Evolutionary conservation across 768 basidiomycete species (phyloP).

Genomic region (Cubamyces lactineus): DNA sequence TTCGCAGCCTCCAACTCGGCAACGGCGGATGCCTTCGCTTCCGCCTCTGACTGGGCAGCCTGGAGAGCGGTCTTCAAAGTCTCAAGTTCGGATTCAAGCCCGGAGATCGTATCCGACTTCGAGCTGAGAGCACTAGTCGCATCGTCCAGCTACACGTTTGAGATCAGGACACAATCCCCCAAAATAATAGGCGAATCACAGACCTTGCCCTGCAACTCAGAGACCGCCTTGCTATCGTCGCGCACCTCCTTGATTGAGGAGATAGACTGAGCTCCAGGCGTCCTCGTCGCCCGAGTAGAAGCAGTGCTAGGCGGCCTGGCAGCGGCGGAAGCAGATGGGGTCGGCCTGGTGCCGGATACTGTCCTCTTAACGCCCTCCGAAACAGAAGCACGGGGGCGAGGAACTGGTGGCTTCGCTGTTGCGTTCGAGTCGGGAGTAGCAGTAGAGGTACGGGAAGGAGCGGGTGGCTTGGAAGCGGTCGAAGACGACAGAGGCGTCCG

Average conservation of each 20-base stretch:
- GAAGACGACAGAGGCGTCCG: conserved; percentile 34
- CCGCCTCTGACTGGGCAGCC: conserved; percentile 47
- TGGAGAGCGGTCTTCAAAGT: conserved; percentile 55
- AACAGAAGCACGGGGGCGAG: conserved; percentile 63
- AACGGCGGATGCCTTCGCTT: conserved; percentile 48
- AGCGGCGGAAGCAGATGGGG: conserved; percentile 35
- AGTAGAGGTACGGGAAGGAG: conserved; percentile 17
- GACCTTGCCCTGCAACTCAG: conserved; percentile 66
- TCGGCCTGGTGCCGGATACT: conserved; percentile 43
- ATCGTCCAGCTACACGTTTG: conserved; percentile 56
- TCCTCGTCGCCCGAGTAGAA: conserved; percentile 42
- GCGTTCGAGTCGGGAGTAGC: conserved; percentile 28
- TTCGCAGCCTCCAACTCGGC: conserved; percentile 55
- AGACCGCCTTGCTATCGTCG: conserved; percentile 59
- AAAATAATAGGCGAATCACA: conserved; percentile 12
- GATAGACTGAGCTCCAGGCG: conserved; percentile 60
- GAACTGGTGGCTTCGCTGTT: conserved; percentile 23
- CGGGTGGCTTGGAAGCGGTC: conserved; percentile 23
- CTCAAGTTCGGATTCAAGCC: conserved; percentile 57
- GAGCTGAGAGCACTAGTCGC: conserved; percentile 54
- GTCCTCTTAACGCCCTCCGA: conserved; percentile 66
- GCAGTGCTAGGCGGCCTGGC: conserved; percentile 42
- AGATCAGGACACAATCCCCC: conserved; percentile 5
- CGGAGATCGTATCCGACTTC: conserved; percentile 53
- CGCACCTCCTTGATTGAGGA: conserved; percentile 75